phyloP scores from a whole-genome alignment of 441 rosid species.

The Sinapis alba region DNA sequence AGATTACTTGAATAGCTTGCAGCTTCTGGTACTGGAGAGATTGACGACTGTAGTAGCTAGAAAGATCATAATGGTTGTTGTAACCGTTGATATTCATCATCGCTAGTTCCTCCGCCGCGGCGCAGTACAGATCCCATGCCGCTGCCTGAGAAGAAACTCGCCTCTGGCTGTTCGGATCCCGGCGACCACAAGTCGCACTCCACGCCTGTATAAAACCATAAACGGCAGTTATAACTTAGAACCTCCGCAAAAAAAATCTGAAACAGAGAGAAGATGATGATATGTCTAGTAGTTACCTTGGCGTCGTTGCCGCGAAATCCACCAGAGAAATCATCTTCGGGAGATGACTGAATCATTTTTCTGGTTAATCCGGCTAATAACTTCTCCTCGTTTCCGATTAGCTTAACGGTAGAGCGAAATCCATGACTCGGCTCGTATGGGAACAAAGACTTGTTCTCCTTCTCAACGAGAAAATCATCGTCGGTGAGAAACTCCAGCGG shows the following conservation, averaged over 20 bases:
- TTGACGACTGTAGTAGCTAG: slow-evolving; percentile 39
- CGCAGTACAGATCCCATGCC: slow-evolving; percentile 60
- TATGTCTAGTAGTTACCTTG: slow-evolving; percentile 10
- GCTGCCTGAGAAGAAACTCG: slow-evolving; percentile 47
- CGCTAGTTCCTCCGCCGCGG: slow-evolving; percentile 64
- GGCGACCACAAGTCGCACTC: slow-evolving; percentile 43
- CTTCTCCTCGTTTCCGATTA: slow-evolving; percentile 62
- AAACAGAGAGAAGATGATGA: background rate
- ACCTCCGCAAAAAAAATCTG: background rate
- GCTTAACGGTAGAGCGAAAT: slow-evolving; percentile 61
- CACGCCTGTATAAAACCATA: slow-evolving; percentile 39
- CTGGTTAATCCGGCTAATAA: slow-evolving; percentile 52
- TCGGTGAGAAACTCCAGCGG: slow-evolving; percentile 77
- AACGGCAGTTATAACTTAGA: background rate
- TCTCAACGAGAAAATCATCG: slow-evolving; percentile 48
- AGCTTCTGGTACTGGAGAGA: slow-evolving; percentile 55
- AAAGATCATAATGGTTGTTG: slow-evolving; percentile 20
- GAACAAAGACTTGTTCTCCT: slow-evolving; percentile 19
- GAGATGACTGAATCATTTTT: slow-evolving; percentile 52
- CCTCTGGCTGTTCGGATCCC: slow-evolving; percentile 27
- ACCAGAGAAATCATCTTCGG: slow-evolving; percentile 42
- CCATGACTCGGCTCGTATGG: slow-evolving; percentile 44
- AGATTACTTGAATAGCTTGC: slow-evolving; percentile 58
- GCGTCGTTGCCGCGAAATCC: slow-evolving; percentile 25
- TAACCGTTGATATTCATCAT: slow-evolving; percentile 42